Evolutionary conservation across 1,139 yeast genomes (phyloP).

Genomic region (Saccharomycopsis phalli): DNA sequence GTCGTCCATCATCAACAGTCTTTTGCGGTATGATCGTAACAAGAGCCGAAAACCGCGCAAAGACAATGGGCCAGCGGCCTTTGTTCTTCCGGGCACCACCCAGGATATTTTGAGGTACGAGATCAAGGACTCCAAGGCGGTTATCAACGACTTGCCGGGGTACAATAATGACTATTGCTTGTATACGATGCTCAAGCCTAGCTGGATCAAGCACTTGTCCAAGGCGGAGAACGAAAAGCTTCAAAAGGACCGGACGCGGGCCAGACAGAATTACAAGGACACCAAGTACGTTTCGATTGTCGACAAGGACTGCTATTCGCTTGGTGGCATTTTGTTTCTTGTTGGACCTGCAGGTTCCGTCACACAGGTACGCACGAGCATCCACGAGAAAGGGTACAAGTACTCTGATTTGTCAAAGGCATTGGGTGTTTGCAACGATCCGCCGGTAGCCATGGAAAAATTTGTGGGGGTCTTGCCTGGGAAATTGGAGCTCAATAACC

Average conservation of each 20-base stretch:
- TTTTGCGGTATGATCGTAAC: slow-evolving; percentile 11
- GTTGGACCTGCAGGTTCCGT: slow-evolving; percentile 14
- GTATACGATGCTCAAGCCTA: slow-evolving; percentile 5
- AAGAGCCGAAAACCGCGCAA: neutral
- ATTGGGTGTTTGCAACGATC: neutral
- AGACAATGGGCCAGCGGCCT: slow-evolving; percentile 11
- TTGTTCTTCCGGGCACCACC: slow-evolving; percentile 18
- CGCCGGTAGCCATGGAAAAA: slow-evolving; percentile 13
- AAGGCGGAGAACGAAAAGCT: slow-evolving; percentile 10
- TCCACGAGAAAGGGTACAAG: slow-evolving; percentile 9
- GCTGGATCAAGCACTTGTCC: slow-evolving; percentile 16
- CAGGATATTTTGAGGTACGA: slow-evolving; percentile 16
- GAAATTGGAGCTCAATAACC: neutral
- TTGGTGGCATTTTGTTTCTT: slow-evolving; percentile 16
- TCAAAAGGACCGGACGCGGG: slow-evolving; percentile 7
- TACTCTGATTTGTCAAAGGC: slow-evolving; percentile 12
- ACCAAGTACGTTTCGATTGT: slow-evolving; percentile 11
- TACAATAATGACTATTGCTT: slow-evolving; percentile 4
- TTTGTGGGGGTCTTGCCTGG: slow-evolving; percentile 4
- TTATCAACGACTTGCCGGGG: slow-evolving; percentile 19
- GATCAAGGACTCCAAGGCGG: slow-evolving; percentile 5
- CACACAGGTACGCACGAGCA: slow-evolving; percentile 13
- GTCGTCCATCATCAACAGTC: slow-evolving; percentile 12
- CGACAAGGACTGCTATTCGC: slow-evolving; percentile 14
- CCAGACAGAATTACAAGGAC: neutral